Conservation (phyloP, 768 basidiomycete species). For the Rhizopogon salebrosus region DNA sequence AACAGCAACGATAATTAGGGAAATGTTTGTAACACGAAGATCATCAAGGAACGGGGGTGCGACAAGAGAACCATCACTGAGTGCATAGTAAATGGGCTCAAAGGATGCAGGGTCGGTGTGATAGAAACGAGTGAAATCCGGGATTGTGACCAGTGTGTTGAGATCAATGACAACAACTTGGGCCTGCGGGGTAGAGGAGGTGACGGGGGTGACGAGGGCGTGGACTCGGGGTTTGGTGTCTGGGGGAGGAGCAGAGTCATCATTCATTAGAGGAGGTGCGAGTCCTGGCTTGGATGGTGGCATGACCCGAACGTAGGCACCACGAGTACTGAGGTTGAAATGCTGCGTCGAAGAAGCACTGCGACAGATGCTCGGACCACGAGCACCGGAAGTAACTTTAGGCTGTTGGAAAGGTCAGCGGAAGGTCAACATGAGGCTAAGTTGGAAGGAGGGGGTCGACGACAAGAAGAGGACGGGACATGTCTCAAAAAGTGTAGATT, state of each 20-base stretch:
- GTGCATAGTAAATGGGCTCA: slow-evolving; percentile 39
- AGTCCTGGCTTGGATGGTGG: too few relatives aligned
- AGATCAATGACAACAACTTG: slow-evolving; percentile 46
- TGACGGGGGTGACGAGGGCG: not conserved
- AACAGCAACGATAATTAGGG: slow-evolving; percentile 43
- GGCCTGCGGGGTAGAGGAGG: slow-evolving; percentile 13
- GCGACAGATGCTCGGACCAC: not conserved
- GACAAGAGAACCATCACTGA: slow-evolving; percentile 56
- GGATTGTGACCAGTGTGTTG: slow-evolving; percentile 43
- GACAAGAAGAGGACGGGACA: not conserved
- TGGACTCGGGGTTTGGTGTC: not conserved
- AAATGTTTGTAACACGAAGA: slow-evolving; percentile 33
- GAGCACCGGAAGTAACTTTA: not conserved
- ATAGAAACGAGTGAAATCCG: slow-evolving; percentile 43
- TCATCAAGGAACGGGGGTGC: slow-evolving; percentile 42
- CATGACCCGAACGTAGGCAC: too few relatives aligned
- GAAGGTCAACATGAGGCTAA: not conserved
- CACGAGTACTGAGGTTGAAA: too few relatives aligned
- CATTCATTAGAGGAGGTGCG: too few relatives aligned
- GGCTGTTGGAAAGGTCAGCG: not conserved
- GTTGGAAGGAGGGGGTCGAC: not conserved
- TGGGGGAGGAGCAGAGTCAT: not conserved
- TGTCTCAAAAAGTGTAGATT: slow-evolving; percentile 8
- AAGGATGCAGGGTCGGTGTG: slow-evolving; percentile 38
- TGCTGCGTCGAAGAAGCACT: too few relatives aligned